Evolutionary conservation across 2,329 filamentous ascomycete species (phyloP).

Genomic region (Xylariales sp.): DNA sequence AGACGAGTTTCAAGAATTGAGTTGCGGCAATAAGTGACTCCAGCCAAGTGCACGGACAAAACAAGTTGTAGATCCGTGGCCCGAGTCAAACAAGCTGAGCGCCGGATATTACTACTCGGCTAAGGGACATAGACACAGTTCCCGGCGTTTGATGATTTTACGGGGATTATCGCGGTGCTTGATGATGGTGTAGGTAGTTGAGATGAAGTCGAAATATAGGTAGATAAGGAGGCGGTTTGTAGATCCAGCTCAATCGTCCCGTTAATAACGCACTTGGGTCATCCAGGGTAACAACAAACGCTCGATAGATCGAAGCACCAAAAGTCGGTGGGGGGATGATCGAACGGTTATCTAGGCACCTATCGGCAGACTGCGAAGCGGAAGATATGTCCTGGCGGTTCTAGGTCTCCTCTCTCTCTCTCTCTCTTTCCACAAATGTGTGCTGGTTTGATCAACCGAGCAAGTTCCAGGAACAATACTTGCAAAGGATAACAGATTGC

Average conservation of each 20-base stretch:
- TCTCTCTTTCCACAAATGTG: background rate
- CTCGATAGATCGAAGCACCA: background rate
- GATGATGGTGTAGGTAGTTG: background rate
- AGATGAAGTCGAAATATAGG: background rate
- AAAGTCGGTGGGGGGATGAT: conserved; percentile 27
- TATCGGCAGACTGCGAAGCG: conserved; percentile 10
- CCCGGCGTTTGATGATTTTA: background rate
- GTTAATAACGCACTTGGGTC: conserved; percentile 13
- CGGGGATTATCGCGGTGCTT: background rate
- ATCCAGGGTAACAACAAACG: conserved; percentile 8
- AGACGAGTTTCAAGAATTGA: conserved; percentile 17
- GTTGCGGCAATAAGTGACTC: conserved; percentile 6
- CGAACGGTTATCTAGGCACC: conserved; percentile 12
- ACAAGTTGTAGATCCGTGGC: conserved; percentile 1
- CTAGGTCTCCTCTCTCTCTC: background rate
- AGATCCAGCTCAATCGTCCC: conserved; percentile 1
- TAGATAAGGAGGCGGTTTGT: background rate
- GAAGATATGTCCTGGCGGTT: conserved; percentile 3
- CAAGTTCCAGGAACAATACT: background rate
- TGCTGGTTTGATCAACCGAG: conserved; percentile 24
- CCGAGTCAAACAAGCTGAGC: conserved; percentile 10
- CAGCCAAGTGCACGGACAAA: conserved; percentile 20
- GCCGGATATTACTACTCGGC: background rate
- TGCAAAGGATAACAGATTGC: conserved; percentile 3
- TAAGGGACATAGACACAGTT: background rate